Base-by-base conservation (phyloP, 768 basidiomycete species). In the Tylopilus sp. region DNA sequence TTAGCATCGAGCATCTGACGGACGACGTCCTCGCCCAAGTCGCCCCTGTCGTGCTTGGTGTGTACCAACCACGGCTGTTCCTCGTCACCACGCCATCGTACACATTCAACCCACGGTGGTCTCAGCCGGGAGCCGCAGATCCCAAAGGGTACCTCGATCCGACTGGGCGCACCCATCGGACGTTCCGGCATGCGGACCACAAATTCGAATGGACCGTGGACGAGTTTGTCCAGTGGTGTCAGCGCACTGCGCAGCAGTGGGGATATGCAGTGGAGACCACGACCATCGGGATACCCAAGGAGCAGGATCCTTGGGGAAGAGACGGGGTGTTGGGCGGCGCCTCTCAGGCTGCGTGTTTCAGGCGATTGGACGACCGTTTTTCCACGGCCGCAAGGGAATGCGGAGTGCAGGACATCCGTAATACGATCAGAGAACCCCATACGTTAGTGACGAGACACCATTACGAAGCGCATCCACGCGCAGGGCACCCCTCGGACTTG, bases 1-100 rank as follows among this genome's bases (percentile, higher is more conserved):
- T 21, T 28, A 92, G 92, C 8, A 84, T 95, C 56, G 91, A 95
- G 62, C 91, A 95, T 58, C 72, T 95, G 42, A 73, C 78, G 1
- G 76, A 79, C 0, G 68, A 77, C 5, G 67, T 85, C 26, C 73
- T 93, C 13, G 70, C 75, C 0, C 73, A 75, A 18, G 87, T 92
- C 57, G 80, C 85, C 7, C 85, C 87, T 4, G 67, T 83, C 44
- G 69, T 95, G 13, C 77, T 95, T 12, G 91, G 91, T 0, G 72
- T 79, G 28, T 95, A 95, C 59, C 82, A 81, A 48, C 92, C 93
- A 1, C 74, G 75, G 23, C 62, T 85, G 39, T 74, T 92, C 40
- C 76, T 95, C 20, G 63, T 94, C 60, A 95, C 92, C 0, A 95
- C 92, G 0, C 92, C 91, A 0, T 89, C 87, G 3, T 93, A 86